Base-by-base conservation (phyloP, 2,329 filamentous ascomycete species). In the Diaporthe australafricana region DNA sequence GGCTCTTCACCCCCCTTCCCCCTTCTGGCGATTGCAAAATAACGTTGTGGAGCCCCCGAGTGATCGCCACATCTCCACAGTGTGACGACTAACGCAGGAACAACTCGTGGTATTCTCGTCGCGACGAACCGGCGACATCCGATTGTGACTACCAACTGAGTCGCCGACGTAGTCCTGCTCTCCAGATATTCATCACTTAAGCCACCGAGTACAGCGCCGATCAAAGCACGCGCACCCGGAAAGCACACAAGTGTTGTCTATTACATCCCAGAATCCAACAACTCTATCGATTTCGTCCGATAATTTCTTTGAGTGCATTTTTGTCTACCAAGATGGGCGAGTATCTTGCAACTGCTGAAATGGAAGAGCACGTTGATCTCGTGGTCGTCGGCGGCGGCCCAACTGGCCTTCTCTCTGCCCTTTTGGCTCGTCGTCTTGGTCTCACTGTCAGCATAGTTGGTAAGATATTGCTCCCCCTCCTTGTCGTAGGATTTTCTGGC, bases 331-430 rank as follows among this genome's bases (percentile, higher is more conserved):
- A 16, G 30, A 57, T 38, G 22, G 57, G 38, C 12, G 67, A 60
- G 16, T 27, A 35, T 16, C 11, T 65, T 50, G 45, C 60, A 48
- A 38, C 40, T 30, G 1, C 30, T 6, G 20, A 27, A 1, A 70
- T 63, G 56, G 47, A 70, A 22, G 68, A 70, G n/a, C 22, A 74
- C 17, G 77, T 81, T 60, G 82, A 83, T 72, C 73, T 84, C 52
- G 76, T 77, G 9, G 80, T 84, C n/a, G 75, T 83, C 65, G 82
- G 82, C 80, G 84, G 83, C 67, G 84, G 85, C 16, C 84, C 84
- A 52, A 86, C 84, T 22, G 85, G 85, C 20, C 79, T 87, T 1
- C 81, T 86, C 20, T 82, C 83, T 14, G 85, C 83, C 0, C 77
- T 86, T 42, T 79, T 87, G 2, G 81, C 85, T 12, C 79, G 83